Evolutionary conservation across 768 basidiomycete genomes (phyloP).

Genomic region (Calocybe gangraenosa): DNA sequence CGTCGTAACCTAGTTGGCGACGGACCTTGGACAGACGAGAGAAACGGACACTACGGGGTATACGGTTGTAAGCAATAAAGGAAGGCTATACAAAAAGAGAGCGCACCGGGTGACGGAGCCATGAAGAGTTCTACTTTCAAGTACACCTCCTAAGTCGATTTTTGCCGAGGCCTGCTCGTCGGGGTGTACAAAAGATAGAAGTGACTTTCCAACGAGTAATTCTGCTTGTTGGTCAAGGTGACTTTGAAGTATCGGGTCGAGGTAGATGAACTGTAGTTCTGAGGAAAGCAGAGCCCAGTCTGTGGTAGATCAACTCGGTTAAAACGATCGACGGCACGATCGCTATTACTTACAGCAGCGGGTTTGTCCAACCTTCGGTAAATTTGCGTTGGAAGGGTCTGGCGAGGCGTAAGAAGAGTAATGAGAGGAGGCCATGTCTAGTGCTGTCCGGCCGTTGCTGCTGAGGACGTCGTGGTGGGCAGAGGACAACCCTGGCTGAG

Average conservation of each 20-base stretch:
- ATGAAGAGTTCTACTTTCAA: slow-evolving; percentile 71
- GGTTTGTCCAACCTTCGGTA: slow-evolving; percentile 65
- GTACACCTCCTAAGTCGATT: slow-evolving; percentile 68
- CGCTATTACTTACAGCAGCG: slow-evolving; percentile 66
- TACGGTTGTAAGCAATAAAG: not conserved
- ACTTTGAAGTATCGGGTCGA: slow-evolving; percentile 72
- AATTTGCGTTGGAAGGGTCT: slow-evolving; percentile 30
- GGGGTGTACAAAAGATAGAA: slow-evolving; percentile 79
- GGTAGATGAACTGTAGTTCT: slow-evolving; percentile 74
- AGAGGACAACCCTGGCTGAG: not conserved
- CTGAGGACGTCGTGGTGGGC: slow-evolving; percentile 22
- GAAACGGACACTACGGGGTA: slow-evolving; percentile 56
- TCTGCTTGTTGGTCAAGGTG: slow-evolving; percentile 73
- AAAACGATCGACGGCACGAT: slow-evolving; percentile 33
- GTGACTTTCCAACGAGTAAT: slow-evolving; percentile 63
- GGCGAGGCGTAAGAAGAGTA: slow-evolving; percentile 19
- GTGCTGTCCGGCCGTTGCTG: slow-evolving; percentile 3
- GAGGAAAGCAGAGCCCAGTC: slow-evolving; percentile 83
- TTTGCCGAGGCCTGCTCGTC: slow-evolving; percentile 76
- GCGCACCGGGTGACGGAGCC: slow-evolving; percentile 77
- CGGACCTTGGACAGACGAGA: slow-evolving; percentile 73
- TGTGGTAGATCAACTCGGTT: slow-evolving; percentile 24
- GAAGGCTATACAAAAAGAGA: slow-evolving; percentile 3
- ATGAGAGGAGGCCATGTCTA: slow-evolving; percentile 11
- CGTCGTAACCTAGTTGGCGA: slow-evolving; percentile 64